Base-by-base conservation (phyloP, 257 asterid genomes). In the Salvia splendens region DNA sequence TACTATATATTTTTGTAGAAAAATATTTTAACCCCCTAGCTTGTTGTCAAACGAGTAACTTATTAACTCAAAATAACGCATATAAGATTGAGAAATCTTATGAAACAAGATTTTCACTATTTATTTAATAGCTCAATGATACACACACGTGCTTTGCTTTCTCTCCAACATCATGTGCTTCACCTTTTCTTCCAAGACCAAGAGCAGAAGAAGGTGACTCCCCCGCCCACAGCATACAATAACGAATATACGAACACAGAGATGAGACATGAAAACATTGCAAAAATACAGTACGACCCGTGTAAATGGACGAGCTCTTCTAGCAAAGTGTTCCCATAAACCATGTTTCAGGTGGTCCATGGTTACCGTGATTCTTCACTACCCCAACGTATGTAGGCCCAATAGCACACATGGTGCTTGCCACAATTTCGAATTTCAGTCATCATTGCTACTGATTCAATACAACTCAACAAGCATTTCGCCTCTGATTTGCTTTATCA, bases 321-420 rank as follows among this genome's bases (percentile, higher is more conserved):
- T 8, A 8, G 35, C 57, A 17, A 17, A 51, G 14, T 24, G 38
- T 24, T 10, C 5, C 38, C 38, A 20, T 15, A 53, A 4, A 30
- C 38, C 38, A 53, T 53, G 59, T 53, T 53, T 53, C 2, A 32
- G 6, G 54, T 51, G 68, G 71, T 68, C 69, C 61, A 52, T 55
- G 47, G 9, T 68, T 73, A 77, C 70, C 57, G 79, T 61, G 68
- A 59, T 47, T 17, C 56, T 59, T 35, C 43, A 71, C 10, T 47
- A 28, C n/a, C 20, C 17, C 56, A 67, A 47, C 67, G 42, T 47
- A 47, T 56, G 89, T 82, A 75, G 87, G 89, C 38, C 84, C 88
- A 54, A 77, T 66, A 76, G 20, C 73, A 77, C 87, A 79, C 91
- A 77, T 84, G 90, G 85, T 76, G 76, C 71, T 69, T 73, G 77